Percentiles rank a stretch among this genome's conserved stretches.
These are phyloP conservation scores for Boletales sp. DNA, from an alignment of 768 basidiomycete genomes.

Conservation along the genomic window DNA sequence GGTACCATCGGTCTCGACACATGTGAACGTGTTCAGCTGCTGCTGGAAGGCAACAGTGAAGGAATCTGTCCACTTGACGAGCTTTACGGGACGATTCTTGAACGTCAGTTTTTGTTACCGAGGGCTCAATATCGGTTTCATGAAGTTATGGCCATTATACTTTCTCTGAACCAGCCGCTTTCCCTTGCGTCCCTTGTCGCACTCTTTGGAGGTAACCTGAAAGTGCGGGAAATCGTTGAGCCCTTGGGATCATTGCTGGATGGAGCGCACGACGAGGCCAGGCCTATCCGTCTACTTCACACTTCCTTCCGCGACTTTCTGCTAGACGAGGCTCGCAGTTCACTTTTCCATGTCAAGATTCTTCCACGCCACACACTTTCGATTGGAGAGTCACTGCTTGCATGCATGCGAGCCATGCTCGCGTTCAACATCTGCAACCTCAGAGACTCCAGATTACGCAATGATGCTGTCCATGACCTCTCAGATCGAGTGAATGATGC, in stretches of 20 bases:
- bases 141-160: background rate
- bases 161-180: background rate
- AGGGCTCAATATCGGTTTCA: background rate
- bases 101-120: background rate
- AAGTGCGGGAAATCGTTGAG: background rate
- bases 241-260: background rate
- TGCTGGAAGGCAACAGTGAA: background rate
- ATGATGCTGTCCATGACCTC: background rate
- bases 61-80: background rate
- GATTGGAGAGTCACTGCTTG: background rate
- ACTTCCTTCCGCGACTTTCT: constrained; percentile 1
- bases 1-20: background rate
- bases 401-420: constrained; percentile 1
- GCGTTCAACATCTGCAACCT: constrained; percentile 5
- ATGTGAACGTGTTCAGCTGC: background rate
- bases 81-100: background rate
- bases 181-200: background rate
- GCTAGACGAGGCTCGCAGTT: background rate
- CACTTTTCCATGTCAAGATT: background rate
- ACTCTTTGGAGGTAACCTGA: background rate
- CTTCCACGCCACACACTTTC: background rate
- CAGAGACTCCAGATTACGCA: background rate
- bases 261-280: background rate
- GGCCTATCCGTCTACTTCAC: constrained; percentile 1
- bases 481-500: background rate